Percentiles rank a stretch among this genome's conserved stretches.
Conservation (phyloP, 495 filamentous ascomycete genomes). For the Pseudoneurospora amorphoporcata region DNA sequence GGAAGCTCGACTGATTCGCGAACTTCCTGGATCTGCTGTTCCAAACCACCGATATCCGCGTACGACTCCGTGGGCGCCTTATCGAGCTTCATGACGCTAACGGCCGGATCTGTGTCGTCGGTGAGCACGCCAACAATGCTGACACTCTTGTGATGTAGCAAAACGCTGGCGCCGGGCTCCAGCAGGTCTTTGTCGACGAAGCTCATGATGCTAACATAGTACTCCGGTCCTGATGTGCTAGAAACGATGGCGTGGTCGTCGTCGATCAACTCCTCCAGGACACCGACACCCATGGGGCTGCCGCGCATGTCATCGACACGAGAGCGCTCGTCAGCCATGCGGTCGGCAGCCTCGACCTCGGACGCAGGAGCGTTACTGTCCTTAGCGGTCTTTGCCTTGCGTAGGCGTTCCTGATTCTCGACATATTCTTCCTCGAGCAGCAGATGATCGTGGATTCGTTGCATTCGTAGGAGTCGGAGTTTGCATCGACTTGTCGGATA, state of each 20-base stretch:
- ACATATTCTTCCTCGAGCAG: conserved; percentile 97
- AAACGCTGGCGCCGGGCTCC: conserved; percentile 89
- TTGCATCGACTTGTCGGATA: conserved; percentile 96
- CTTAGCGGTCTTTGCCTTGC: conserved; percentile 78
- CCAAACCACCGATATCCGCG: conserved; percentile 94
- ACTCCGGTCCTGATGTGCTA: conserved; percentile 93
- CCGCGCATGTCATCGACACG: conserved; percentile 98
- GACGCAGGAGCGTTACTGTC: conserved; percentile 48
- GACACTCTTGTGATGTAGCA: conserved; percentile 95
- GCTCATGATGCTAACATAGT: conserved; percentile 99
- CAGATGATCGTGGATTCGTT: conserved; percentile 94
- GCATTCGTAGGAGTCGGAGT: conserved; percentile 92
- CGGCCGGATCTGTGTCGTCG: conserved; percentile 89
- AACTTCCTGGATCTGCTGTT: conserved; percentile 94
- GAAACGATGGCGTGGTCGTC: conserved; percentile 99
- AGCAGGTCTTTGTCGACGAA: conserved; percentile 99
- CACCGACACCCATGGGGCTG: conserved; percentile 97
- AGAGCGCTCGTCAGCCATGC: conserved; percentile 90
- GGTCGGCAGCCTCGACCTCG: conserved; percentile 53
- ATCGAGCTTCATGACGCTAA: conserved; percentile 99
- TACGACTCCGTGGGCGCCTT: conserved; percentile 98
- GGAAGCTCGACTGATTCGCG: conserved; percentile 94
- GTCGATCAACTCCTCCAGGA: conserved; percentile 97
- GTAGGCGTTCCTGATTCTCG: conserved; percentile 91
- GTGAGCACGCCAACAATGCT: conserved; percentile 97